Percentiles rank a stretch among this genome's conserved stretches.
These are phyloP conservation scores for Psilocybe subaeruginosa DNA, from an alignment of 768 basidiomycete species.

Conservation along the genomic window DNA sequence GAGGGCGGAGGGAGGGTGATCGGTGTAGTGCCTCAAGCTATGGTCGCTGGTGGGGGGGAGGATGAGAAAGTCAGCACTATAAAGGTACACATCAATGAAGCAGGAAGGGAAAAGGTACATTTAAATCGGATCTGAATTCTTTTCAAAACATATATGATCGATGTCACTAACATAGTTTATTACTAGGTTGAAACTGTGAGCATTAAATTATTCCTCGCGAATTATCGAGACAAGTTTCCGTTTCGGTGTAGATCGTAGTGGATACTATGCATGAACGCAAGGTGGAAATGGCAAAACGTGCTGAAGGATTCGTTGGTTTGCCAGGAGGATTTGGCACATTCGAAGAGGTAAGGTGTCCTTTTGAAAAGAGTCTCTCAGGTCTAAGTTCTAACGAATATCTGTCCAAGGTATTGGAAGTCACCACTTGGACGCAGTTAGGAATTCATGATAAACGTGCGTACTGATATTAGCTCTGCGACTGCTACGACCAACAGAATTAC, in stretches of 20 bases:
- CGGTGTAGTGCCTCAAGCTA: constrained; percentile 80
- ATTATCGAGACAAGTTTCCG: neutral
- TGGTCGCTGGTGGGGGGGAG: constrained; percentile 69
- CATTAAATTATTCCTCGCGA: neutral
- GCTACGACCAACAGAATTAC: neutral
- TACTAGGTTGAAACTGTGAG: constrained; percentile 35
- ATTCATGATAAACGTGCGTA: constrained; percentile 81
- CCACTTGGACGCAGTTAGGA: constrained; percentile 93
- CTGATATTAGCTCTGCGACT: neutral
- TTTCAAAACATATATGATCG: neutral
- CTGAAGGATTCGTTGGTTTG: constrained; percentile 81
- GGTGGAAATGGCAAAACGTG: constrained; percentile 84
- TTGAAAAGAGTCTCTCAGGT: neutral
- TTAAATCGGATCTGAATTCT: neutral
- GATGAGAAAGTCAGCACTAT: constrained; percentile 42
- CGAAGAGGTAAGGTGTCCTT: constrained; percentile 67
- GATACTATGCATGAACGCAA: constrained; percentile 90
- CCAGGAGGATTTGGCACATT: constrained; percentile 96
- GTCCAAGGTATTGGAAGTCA: constrained; percentile 82
- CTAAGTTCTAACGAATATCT: constrained; percentile 2
- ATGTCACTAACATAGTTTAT: neutral
- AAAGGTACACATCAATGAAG: constrained; percentile 23
- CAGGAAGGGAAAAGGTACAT: constrained; percentile 29
- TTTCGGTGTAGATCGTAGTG: constrained; percentile 58
- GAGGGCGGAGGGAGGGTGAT: constrained; percentile 72